Conservation (phyloP, 352 stramenopile genomes). For the Aphanomyces invadans region DNA sequence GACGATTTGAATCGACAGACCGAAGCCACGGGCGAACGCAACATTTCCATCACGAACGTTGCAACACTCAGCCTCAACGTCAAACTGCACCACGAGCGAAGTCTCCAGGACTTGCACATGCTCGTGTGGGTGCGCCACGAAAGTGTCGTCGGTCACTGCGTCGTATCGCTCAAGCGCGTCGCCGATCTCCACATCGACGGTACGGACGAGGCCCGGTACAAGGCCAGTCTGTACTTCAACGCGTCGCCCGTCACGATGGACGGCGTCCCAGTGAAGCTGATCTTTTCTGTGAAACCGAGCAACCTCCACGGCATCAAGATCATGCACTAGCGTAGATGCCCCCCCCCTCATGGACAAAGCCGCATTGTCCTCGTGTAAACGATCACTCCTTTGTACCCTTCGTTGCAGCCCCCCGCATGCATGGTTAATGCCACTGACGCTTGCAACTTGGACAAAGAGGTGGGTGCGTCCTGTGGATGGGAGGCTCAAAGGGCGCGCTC, state of each 20-base stretch:
- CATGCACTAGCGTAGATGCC: not conserved
- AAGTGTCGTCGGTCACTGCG: conserved; percentile 68
- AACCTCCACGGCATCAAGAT: not conserved
- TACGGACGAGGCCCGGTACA: conserved; percentile 5
- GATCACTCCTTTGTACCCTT: not conserved
- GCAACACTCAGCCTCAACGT: conserved; percentile 63
- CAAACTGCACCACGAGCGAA: conserved; percentile 58
- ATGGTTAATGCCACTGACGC: too few species aligned
- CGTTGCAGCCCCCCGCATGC: too few species aligned
- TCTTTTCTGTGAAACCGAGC: conserved; percentile 14
- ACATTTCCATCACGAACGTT: conserved; percentile 37
- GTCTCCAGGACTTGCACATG: conserved; percentile 74
- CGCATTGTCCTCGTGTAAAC: too few species aligned
- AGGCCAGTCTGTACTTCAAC: conserved; percentile 11
- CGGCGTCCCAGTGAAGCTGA: conserved; percentile 11
- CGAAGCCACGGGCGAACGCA: conserved; percentile 66
- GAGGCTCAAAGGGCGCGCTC: too few species aligned
- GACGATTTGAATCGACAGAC: conserved; percentile 52
- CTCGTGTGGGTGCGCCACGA: conserved; percentile 79
- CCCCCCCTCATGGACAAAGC: not conserved
- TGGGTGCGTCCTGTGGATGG: too few species aligned
- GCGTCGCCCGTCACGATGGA: not conserved
- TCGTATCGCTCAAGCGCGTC: conserved; percentile 71
- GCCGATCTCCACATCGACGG: conserved; percentile 25
- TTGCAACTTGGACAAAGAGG: too few species aligned